Conservation (phyloP, 139 green algal genomes). For the Trebouxia sp. region DNA sequence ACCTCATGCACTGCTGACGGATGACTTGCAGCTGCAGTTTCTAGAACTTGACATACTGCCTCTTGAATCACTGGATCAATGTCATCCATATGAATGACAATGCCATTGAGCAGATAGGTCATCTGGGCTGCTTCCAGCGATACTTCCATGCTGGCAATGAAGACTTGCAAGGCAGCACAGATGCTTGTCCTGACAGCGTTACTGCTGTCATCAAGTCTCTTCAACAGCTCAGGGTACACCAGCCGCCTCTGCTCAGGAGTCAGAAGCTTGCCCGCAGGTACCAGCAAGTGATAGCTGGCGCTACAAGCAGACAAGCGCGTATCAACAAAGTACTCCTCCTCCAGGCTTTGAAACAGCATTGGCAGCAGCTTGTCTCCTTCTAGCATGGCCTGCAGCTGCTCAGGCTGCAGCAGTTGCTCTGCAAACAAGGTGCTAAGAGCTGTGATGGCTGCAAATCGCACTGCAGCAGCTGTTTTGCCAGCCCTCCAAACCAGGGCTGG, state of each 20-base stretch:
- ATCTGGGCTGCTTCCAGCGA: constrained; percentile 54
- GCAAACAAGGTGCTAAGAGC: constrained; percentile 62
- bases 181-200: constrained; percentile 59
- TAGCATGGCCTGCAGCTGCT: constrained; percentile 27
- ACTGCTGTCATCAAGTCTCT: constrained; percentile 82
- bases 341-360: constrained; percentile 64
- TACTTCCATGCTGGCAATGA: neutral
- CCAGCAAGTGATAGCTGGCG: constrained; percentile 27
- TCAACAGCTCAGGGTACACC: constrained; percentile 79
- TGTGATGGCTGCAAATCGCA: constrained; percentile 69
- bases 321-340: constrained; percentile 86
- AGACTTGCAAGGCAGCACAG: constrained; percentile 31
- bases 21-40: neutral
- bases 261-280: constrained; percentile 43
- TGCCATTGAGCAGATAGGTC: constrained; percentile 62
- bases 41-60: constrained; percentile 35
- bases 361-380: constrained; percentile 51
- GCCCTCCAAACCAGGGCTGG: constrained; percentile 76
- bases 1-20: neutral
- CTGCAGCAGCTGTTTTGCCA: constrained; percentile 70
- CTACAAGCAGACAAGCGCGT: constrained; percentile 61
- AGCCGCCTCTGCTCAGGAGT: constrained; percentile 52
- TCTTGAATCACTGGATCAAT: constrained; percentile 56
- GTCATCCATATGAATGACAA: constrained; percentile 87
- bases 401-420: constrained; percentile 11